phyloP scores from a whole-genome alignment of 2,329 filamentous ascomycete genomes.

The Pyricularia sp. region DNA sequence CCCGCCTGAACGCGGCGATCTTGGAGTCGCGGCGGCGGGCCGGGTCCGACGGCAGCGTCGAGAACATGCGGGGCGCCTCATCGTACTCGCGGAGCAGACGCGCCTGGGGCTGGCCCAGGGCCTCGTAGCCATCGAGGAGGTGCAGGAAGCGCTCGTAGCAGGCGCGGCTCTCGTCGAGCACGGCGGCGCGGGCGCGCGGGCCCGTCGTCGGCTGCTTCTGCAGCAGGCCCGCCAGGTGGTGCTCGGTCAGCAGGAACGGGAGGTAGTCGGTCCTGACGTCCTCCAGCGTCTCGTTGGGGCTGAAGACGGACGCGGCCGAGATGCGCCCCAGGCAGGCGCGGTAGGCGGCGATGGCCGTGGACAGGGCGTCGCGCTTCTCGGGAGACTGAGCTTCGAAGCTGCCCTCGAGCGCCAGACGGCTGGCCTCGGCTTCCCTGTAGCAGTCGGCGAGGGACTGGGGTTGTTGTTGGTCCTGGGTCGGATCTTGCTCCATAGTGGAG shows the following conservation, averaged over 20 bases:
- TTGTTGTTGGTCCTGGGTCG: slow-evolving; percentile 7
- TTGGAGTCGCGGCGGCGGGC: slow-evolving; percentile 66
- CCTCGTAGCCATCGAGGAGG: slow-evolving; percentile 63
- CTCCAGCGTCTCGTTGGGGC: slow-evolving; percentile 76
- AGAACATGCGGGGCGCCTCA: slow-evolving; percentile 60
- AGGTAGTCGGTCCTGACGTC: slow-evolving; percentile 77
- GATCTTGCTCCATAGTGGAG: slow-evolving; percentile 1
- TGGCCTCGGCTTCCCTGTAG: slow-evolving; percentile 29
- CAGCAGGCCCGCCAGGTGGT: slow-evolving; percentile 66
- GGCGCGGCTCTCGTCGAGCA: slow-evolving; percentile 50
- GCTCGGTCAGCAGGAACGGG: slow-evolving; percentile 70
- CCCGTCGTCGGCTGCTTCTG: slow-evolving; percentile 47
- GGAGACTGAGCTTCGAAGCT: slow-evolving; percentile 52
- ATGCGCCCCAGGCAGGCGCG: slow-evolving; percentile 58
- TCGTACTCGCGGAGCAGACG: slow-evolving; percentile 60
- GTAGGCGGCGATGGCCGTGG: slow-evolving; percentile 55
- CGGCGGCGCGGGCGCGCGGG: slow-evolving; percentile 43
- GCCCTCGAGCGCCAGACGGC: slow-evolving; percentile 45
- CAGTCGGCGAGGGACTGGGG: slow-evolving; percentile 28
- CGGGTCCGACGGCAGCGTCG: slow-evolving; percentile 53
- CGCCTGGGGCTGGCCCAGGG: slow-evolving; percentile 52
- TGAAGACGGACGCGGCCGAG: slow-evolving; percentile 68
- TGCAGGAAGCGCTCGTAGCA: slow-evolving; percentile 70
- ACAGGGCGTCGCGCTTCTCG: slow-evolving; percentile 54
- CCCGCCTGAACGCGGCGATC: slow-evolving; percentile 70